Evolutionary conservation across 139 green algal genomes (phyloP), one percentile per base, ranked within the genome.

Genomic region (Pseudopediastrum boryanum): DNA sequence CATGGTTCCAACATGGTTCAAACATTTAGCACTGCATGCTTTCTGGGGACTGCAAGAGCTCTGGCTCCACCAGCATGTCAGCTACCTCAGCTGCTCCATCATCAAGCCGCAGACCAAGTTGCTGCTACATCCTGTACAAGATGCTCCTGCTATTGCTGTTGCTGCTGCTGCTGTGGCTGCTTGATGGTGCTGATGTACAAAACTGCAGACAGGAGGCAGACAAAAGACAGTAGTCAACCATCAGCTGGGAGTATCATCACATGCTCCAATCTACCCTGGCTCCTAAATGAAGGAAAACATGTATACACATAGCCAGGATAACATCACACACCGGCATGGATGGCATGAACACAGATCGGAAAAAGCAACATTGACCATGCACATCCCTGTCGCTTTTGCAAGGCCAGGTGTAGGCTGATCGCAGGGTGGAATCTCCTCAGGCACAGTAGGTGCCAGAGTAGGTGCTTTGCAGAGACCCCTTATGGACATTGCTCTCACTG

Each of bases 151-250:
- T n/a, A n/a, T n/a, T n/a, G n/a, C n/a, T n/a, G n/a, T n/a, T n/a
- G n/a, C n/a, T n/a, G n/a, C n/a, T n/a, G 36, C 31, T 71, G 41
- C 19, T 52, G 62, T 48, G 50, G 75, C 72, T 84, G 73, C 59
- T 68, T 44, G 3, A 91, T 77, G 7, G 89, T 91, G 71, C 83
- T 91, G 82, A 94, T 94, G 83, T 94, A 93, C 0, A 94, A 70
- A 3, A 94, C 87, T 92, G 87, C 81, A 79, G 2, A 23, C 1
- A 67, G 13, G 27, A 71, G 13, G 25, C 29, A 19, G 10, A 46
- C 27, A 23, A 50, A 38, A 27, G 4, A 42, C 13, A 4, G n/a
- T 10, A 5, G 9, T 38, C 27, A 10, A 43, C n/a, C 44, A 25
- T 42, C 51, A 65, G 33, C 4, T n/a, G 27, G 41, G 13, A 4